Conservation (phyloP, 768 basidiomycete species). For the Pleurotus sapidus region DNA sequence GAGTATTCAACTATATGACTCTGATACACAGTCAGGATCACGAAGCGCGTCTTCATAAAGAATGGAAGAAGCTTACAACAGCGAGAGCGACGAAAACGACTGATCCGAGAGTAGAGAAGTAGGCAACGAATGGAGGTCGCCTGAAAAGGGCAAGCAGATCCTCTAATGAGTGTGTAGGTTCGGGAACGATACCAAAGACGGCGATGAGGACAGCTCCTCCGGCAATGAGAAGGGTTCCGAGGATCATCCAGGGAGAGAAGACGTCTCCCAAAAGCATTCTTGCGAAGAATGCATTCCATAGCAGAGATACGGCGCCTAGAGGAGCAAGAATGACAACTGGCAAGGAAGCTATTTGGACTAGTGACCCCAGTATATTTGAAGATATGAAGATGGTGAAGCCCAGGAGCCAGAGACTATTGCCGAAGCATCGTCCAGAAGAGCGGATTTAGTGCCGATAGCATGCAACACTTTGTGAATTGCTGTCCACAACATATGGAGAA, state of each 20-base stretch:
- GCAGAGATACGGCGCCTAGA: slow-evolving; percentile 85
- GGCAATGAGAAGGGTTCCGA: slow-evolving; percentile 87
- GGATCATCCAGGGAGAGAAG: slow-evolving; percentile 79
- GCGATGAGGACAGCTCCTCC: slow-evolving; percentile 88
- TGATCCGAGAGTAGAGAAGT: slow-evolving; percentile 72
- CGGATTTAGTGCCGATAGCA: not conserved
- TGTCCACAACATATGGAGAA: slow-evolving; percentile 4
- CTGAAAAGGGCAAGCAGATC: slow-evolving; percentile 77
- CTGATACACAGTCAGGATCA: slow-evolving; percentile 31
- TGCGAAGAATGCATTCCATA: slow-evolving; percentile 95
- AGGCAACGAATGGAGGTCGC: slow-evolving; percentile 74
- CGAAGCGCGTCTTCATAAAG: not conserved
- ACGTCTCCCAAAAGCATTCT: slow-evolving; percentile 79
- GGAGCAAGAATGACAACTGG: slow-evolving; percentile 95
- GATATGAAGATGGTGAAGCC: slow-evolving; percentile 86
- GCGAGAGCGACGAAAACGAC: slow-evolving; percentile 57
- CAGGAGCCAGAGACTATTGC: slow-evolving; percentile 73
- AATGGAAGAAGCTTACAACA: slow-evolving; percentile 44
- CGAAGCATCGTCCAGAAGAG: not conserved
- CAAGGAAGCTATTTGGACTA: slow-evolving; percentile 91
- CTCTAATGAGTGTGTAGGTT: slow-evolving; percentile 81
- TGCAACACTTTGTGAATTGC: not conserved
- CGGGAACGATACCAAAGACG: slow-evolving; percentile 88
- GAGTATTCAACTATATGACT: slow-evolving; percentile 74
- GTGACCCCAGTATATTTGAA: slow-evolving; percentile 83